Conservation (phyloP, 352 stramenopile genomes). For the Aphanomyces astaci region DNA sequence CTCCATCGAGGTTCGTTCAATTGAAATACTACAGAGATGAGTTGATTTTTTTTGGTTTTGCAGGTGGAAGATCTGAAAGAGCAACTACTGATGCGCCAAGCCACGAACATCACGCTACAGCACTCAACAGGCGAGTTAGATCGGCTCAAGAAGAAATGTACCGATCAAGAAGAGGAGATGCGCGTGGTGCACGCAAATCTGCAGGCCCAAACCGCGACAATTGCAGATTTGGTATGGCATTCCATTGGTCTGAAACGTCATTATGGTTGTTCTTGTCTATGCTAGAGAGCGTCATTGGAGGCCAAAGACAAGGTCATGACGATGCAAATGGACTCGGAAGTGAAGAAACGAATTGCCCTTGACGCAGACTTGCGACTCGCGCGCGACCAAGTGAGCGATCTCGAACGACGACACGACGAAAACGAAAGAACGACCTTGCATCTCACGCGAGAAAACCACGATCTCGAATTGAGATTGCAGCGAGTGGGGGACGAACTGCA, state of each 20-base stretch:
- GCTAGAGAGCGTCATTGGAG: not conserved
- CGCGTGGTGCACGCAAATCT: not conserved
- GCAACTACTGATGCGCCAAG: slow-evolving; percentile 19
- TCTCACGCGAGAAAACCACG: not conserved
- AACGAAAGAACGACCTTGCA: slow-evolving; percentile 1
- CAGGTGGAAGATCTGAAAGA: slow-evolving; percentile 19
- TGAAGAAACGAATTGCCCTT: not conserved
- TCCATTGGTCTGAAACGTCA: too few relatives aligned
- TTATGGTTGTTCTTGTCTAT: too few relatives aligned
- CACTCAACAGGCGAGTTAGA: slow-evolving; percentile 18
- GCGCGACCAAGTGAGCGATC: slow-evolving; percentile 9
- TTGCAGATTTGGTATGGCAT: slow-evolving; percentile 1
- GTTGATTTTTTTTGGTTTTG: not conserved
- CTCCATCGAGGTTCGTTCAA: slow-evolving; percentile 7
- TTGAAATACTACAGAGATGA: not conserved
- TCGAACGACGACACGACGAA: slow-evolving; percentile 15
- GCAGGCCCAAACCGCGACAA: not conserved
- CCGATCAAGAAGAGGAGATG: slow-evolving; percentile 14
- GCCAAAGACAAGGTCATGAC: slow-evolving; percentile 7
- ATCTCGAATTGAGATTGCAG: slow-evolving; percentile 24
- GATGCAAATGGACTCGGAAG: not conserved
- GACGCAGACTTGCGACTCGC: slow-evolving; percentile 6
- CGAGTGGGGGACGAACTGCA: slow-evolving; percentile 27
- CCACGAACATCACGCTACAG: slow-evolving; percentile 22
- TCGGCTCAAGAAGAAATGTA: slow-evolving; percentile 7